Conservation (phyloP, 2,329 filamentous ascomycete genomes). For the Fusarium pseudonygamai region DNA sequence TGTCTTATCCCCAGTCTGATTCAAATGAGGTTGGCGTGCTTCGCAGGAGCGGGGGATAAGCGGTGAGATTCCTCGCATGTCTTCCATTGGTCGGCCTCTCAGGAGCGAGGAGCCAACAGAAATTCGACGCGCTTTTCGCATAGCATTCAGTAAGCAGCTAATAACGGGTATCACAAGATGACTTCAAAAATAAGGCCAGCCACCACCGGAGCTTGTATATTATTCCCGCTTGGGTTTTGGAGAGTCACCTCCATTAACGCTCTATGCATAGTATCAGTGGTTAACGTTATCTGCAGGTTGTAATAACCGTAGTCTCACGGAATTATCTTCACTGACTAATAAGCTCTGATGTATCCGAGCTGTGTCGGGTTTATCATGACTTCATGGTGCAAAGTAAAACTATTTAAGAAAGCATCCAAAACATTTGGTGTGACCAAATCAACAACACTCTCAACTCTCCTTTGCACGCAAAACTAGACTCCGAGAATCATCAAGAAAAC, state of each 20-base stretch:
- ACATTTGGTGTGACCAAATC: too few species aligned
- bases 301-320: neutral
- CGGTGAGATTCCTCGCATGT: neutral
- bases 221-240: too few species aligned
- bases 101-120: accelerated
- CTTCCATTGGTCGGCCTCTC: neutral
- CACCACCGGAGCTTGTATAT: neutral
- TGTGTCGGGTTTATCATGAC: accelerated
- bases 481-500: too few species aligned
- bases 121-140: accelerated
- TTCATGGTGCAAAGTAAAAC: accelerated
- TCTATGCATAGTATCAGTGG: too few species aligned
- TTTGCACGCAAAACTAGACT: too few species aligned
- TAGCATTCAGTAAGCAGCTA: neutral
- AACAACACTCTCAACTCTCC: too few species aligned
- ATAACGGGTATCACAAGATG: neutral
- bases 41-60: neutral
- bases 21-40: accelerated
- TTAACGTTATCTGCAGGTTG: accelerated
- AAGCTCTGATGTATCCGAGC: accelerated
- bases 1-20: accelerated
- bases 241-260: too few species aligned
- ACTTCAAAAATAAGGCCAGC: neutral
- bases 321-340: neutral
- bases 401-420: accelerated